Conservation (phyloP, 768 basidiomycete genomes). For the Boletus eberwhitei region DNA sequence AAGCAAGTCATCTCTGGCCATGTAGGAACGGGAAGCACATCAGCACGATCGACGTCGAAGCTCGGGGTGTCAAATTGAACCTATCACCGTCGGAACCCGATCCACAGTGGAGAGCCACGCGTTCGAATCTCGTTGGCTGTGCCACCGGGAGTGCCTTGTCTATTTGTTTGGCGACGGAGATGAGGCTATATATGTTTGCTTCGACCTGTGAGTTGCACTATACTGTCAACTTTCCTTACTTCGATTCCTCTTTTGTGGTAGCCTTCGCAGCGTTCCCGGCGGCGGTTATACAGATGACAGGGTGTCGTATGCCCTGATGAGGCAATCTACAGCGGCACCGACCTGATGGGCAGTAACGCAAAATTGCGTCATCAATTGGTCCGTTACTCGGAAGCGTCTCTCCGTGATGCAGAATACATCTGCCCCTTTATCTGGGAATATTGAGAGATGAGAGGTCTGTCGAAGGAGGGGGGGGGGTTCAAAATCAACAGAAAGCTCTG, state of each 20-base stretch:
- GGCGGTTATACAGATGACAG: not conserved
- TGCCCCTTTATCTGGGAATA: not conserved
- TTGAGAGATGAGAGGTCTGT: not conserved
- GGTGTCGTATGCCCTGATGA: not conserved
- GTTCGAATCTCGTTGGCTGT: slow-evolving; percentile 22
- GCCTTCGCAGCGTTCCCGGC: not conserved
- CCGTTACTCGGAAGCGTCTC: not conserved
- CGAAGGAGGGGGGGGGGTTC: too few relatives aligned
- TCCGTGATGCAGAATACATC: not conserved
- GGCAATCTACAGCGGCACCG: not conserved
- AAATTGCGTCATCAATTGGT: not conserved
- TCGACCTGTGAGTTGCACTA: slow-evolving; percentile 5
- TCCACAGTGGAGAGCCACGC: slow-evolving; percentile 17
- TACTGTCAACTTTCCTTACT: slow-evolving; percentile 9
- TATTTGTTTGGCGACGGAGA: slow-evolving; percentile 14
- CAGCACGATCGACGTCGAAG: slow-evolving; percentile 26
- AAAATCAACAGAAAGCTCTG: not conserved
- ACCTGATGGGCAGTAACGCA: not conserved
- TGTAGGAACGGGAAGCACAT: slow-evolving; percentile 18
- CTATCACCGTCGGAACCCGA: slow-evolving; percentile 15
- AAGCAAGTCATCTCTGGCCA: slow-evolving; percentile 16
- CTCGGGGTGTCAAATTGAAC: slow-evolving; percentile 6
- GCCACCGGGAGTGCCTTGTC: slow-evolving; percentile 13
- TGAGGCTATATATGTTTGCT: slow-evolving; percentile 12
- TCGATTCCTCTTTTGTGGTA: slow-evolving; percentile 1